phyloP scores from a whole-genome alignment of 1,139 yeast species.

The Williopsis jadinii region DNA sequence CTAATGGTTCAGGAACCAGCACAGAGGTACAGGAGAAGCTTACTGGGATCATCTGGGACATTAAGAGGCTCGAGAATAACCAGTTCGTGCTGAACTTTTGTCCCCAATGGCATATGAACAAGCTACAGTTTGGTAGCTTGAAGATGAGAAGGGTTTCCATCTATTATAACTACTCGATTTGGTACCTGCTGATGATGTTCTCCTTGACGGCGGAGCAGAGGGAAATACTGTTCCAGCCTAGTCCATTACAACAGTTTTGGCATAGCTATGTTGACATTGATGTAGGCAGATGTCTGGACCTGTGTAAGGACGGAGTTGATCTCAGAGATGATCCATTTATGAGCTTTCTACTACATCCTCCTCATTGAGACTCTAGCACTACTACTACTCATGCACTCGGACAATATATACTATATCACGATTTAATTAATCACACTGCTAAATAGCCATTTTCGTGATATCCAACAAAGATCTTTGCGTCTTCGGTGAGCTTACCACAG shows the following conservation, averaged over 20 bases:
- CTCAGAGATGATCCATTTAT: constrained; percentile 15
- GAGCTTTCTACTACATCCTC: constrained; percentile 6
- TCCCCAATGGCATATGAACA: background rate
- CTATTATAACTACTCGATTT: constrained; percentile 13
- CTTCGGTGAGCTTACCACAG: constrained; percentile 51
- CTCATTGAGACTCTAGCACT: background rate
- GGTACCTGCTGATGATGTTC: constrained; percentile 9
- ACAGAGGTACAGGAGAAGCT: no score
- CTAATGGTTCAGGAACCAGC: no score
- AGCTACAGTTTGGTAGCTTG: constrained; percentile 1
- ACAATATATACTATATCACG: background rate
- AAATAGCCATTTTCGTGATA: constrained; percentile 57
- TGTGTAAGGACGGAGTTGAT: constrained; percentile 7
- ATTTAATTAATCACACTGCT: constrained; percentile 32
- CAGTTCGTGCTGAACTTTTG: background rate
- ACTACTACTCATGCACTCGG: background rate
- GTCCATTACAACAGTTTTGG: constrained; percentile 13
- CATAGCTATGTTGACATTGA: constrained; percentile 7
- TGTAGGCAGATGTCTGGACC: constrained; percentile 6
- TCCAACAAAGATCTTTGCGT: constrained; percentile 61
- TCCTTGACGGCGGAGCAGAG: constrained; percentile 1
- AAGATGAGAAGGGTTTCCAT: constrained; percentile 14
- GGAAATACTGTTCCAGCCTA: constrained; percentile 1
- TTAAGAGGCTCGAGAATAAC: background rate
- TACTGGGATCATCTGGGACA: background rate